Evolutionary conservation across 352 stramenopile genomes (phyloP).

Genomic region (Pelagophyceae sp.): DNA sequence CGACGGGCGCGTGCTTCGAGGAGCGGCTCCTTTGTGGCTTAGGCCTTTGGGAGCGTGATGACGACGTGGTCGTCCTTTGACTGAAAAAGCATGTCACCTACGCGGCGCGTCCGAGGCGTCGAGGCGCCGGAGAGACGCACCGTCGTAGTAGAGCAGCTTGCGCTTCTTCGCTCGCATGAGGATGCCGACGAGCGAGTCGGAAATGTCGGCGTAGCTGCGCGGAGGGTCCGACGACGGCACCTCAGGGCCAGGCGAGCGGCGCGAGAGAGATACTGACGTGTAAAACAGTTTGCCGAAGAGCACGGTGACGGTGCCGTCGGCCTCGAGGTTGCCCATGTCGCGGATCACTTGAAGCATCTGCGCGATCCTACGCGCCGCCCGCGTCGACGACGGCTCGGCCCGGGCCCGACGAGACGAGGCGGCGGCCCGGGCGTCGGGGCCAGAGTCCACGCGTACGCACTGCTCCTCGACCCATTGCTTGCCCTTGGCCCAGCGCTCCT

Average conservation of each 20-base stretch:
- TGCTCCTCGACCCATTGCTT: slow-evolving; percentile 28
- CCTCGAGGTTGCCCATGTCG: slow-evolving; percentile 15
- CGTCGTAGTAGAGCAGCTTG: slow-evolving; percentile 30
- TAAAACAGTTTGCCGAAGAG: slow-evolving; percentile 32
- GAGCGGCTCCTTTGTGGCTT: not conserved
- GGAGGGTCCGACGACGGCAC: no score
- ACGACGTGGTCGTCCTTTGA: slow-evolving; percentile 29
- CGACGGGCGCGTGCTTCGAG: not conserved
- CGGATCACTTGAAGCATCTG: slow-evolving; percentile 19
- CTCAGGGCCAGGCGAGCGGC: no score
- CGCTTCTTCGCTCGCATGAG: slow-evolving; percentile 31
- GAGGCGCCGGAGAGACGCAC: no score
- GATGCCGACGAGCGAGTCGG: slow-evolving; percentile 30
- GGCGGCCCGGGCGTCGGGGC: no score
- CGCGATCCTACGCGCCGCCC: no score
- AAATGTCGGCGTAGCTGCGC: slow-evolving; percentile 31
- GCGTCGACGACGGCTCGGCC: no score
- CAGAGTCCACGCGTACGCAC: no score
- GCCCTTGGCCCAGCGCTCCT: slow-evolving; percentile 18
- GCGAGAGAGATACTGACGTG: no score
- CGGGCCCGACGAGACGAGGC: no score
- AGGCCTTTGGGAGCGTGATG: slow-evolving; percentile 21
- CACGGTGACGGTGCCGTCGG: slow-evolving; percentile 26
- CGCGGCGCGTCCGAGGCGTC: no score
- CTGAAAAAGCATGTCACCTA: slow-evolving; percentile 36